Base-by-base conservation (phyloP, 2,329 filamentous ascomycete genomes). In the Apiospora malaysiana region DNA sequence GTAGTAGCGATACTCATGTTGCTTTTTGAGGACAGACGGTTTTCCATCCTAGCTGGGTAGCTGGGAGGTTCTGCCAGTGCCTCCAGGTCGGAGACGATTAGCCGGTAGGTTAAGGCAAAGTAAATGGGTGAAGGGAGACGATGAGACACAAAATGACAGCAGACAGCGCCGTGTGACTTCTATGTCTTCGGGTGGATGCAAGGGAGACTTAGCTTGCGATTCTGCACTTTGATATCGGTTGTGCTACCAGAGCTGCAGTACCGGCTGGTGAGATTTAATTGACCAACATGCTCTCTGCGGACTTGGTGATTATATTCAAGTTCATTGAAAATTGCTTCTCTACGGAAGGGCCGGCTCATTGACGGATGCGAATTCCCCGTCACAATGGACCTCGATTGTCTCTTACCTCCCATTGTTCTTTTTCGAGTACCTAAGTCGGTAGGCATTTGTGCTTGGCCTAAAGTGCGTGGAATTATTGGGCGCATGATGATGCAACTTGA, bases 161-260 rank as follows among this genome's bases (percentile, higher is more conserved):
- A 46, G 43, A 4, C 14, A 46, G 18, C 18, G 8, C 27, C 32
- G 25, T 59, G 51, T 37, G 51, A n/a, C 27, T 59, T 37, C 32
- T 12, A 21, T 32, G 6, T 14, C 14, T 56, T 32, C 7, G 27
- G 27, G 51, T 37, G 51, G 37, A 59, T 59, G 56, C 21, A 63
- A 63, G 56, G 56, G 56, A 40, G 56, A 63, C 32, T 40, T 40
- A 63, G 56, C 56, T 40, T 63, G 32, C 56, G 56, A 63, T 63
- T 9, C 18, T 63, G 56, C 32, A 40, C 32, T n/a, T 63, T n/a
- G 27, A 63, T 40, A 27, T 40, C 23, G 27, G 21, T 40, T 40
- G 56, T 63, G 51, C 9, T 18, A 12, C 51, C 16, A 59, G 12
- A 37, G 51, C 18, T 59, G 56, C 56, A 59, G 16, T 27, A 59